phyloP scores from a whole-genome alignment of 371 early-diverging fungal species.

The Actinomortierella wolfii region DNA sequence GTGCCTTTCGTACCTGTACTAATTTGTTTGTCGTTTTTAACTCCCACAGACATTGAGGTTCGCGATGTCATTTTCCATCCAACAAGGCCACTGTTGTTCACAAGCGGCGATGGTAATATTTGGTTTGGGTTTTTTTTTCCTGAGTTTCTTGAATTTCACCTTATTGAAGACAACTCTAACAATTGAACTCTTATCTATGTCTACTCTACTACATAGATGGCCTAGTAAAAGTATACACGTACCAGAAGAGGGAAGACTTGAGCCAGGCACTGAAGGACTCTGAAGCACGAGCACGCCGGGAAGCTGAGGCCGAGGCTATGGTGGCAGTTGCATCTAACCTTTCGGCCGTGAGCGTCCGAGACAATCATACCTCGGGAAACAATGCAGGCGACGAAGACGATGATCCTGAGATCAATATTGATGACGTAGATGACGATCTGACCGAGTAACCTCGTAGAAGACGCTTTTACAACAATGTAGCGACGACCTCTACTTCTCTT shows the following conservation, averaged over 20 bases:
- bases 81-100: conserved; percentile 73
- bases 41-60: conserved; percentile 73
- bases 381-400: conserved; percentile 8
- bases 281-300: conserved; percentile 11
- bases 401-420: not conserved
- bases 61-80: conserved; percentile 94
- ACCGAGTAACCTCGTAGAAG: no score
- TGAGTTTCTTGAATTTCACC: not conserved
- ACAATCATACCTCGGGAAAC: conserved; percentile 5
- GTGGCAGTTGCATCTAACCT: conserved; percentile 36
- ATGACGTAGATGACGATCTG: conserved; percentile 22
- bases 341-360: conserved; percentile 37
- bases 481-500: not conserved
- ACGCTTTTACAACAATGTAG: not conserved
- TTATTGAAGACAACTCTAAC: not conserved
- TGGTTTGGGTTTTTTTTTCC: not conserved
- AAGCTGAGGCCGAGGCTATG: conserved; percentile 29
- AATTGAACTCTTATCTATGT: not conserved
- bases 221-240: conserved; percentile 49
- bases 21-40: not conserved
- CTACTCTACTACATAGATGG: conserved; percentile 32
- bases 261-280: conserved; percentile 27
- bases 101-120: conserved; percentile 80
- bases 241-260: conserved; percentile 32
- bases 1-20: no score